Conservation (phyloP, 164 flowering plant species). For the Vitis rupestris region DNA sequence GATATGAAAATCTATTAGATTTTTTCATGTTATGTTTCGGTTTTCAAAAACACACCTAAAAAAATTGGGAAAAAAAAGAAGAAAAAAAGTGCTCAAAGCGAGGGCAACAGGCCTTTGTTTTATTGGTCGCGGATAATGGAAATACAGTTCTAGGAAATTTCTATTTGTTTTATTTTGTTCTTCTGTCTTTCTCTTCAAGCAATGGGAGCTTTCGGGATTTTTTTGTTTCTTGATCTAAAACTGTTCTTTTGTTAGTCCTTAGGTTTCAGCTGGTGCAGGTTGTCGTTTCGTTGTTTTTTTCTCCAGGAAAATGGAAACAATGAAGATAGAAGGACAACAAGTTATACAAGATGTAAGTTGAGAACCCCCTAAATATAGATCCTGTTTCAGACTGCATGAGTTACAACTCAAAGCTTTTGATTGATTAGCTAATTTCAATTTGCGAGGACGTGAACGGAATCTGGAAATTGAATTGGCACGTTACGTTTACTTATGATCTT, state of each 20-base stretch:
- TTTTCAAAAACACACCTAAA: no score
- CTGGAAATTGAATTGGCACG: not conserved
- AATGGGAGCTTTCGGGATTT: no score
- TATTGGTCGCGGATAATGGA: no score
- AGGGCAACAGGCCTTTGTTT: no score
- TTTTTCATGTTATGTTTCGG: no score
- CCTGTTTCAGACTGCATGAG: not conserved
- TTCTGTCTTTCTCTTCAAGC: no score
- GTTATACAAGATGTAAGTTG: constrained; percentile 17
- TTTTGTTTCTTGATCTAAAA: not conserved
- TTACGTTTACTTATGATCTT: not conserved
- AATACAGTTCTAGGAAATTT: no score
- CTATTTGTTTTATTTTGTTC: no score
- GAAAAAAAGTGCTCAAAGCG: no score
- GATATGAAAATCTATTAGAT: no score
- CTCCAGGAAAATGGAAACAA: not conserved
- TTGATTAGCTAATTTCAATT: not conserved
- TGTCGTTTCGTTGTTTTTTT: not conserved
- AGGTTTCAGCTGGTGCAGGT: constrained; percentile 9
- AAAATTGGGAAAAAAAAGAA: no score
- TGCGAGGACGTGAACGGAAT: not conserved
- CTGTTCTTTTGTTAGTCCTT: not conserved
- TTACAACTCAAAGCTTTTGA: not conserved
- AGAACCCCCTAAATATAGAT: not conserved
- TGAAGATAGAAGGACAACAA: constrained; percentile 15